Conservation (phyloP, 306 rosid species). For the Malus orientalis region DNA sequence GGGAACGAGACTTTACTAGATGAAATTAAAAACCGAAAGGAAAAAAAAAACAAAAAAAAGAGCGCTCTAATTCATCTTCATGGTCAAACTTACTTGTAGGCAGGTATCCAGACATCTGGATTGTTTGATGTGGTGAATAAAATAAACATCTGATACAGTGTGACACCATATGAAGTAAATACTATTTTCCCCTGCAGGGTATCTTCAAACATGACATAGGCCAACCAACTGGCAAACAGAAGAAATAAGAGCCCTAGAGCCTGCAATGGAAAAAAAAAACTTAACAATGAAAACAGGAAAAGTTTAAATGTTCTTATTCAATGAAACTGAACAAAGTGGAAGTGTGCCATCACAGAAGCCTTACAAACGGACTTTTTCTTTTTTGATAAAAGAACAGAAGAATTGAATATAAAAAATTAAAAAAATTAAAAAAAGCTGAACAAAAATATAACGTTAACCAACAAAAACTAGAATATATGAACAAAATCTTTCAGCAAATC, state of each 20-base stretch:
- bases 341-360: neutral
- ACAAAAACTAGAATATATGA: neutral
- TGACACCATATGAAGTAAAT: conserved; percentile 76
- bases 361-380: neutral
- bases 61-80: conserved; percentile 2
- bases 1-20: neutral
- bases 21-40: neutral
- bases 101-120: conserved; percentile 99
- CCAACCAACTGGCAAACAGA: conserved; percentile 90
- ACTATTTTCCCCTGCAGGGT: conserved; percentile 65
- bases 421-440: neutral
- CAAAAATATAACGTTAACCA: neutral
- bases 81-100: conserved; percentile 74
- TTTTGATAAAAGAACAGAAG: neutral
- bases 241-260: conserved; percentile 81
- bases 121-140: conserved; percentile 88
- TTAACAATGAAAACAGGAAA: neutral
- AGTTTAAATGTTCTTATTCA: neutral
- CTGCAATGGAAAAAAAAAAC: conserved; percentile 43
- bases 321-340: neutral
- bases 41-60: neutral
- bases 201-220: conserved; percentile 92
- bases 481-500: neutral
- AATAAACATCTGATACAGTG: conserved; percentile 75
- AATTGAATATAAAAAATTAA: neutral